phyloP scores from a whole-genome alignment of 2,329 filamentous ascomycete genomes.

The Zymoseptoria pseudotritici region DNA sequence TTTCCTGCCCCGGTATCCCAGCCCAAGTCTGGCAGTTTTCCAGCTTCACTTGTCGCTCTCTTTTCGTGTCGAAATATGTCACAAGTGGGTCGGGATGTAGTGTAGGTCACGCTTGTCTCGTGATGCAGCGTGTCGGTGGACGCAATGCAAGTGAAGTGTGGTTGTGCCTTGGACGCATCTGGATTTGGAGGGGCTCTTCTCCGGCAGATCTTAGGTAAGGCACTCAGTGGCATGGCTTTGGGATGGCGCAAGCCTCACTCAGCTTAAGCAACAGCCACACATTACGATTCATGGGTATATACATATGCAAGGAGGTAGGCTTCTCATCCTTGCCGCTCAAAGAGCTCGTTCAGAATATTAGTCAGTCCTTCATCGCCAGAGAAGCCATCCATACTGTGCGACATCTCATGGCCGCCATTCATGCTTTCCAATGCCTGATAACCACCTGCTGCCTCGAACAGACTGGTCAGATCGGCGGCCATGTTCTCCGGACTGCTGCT shows the following conservation, averaged over 20 bases:
- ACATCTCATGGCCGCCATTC: constrained; percentile 37
- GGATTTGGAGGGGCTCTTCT: neutral
- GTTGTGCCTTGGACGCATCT: neutral
- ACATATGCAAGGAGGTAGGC: neutral
- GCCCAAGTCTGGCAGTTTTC: neutral
- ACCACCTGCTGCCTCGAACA: constrained; percentile 57
- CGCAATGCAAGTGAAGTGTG: neutral
- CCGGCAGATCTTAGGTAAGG: neutral
- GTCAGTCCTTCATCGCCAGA: constrained; percentile 54
- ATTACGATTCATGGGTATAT: neutral
- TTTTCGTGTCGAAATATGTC: neutral
- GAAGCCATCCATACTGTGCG: constrained; percentile 27
- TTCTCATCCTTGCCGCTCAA: constrained; percentile 22
- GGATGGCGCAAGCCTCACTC: neutral
- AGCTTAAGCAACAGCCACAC: neutral
- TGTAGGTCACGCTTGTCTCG: neutral
- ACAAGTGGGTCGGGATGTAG: neutral
- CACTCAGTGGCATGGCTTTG: neutral
- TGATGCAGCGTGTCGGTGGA: neutral
- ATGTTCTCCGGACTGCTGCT: constrained; percentile 53
- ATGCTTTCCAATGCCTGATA: constrained; percentile 26
- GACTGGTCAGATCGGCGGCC: constrained; percentile 55
- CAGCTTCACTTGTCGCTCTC: neutral
- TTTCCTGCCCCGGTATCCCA: neutral
- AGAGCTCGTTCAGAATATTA: constrained; percentile 52